These are phyloP conservation scores for Xylaria sp. DNA, from an alignment of 2,329 filamentous ascomycete genomes.

Conservation along the genomic window DNA sequence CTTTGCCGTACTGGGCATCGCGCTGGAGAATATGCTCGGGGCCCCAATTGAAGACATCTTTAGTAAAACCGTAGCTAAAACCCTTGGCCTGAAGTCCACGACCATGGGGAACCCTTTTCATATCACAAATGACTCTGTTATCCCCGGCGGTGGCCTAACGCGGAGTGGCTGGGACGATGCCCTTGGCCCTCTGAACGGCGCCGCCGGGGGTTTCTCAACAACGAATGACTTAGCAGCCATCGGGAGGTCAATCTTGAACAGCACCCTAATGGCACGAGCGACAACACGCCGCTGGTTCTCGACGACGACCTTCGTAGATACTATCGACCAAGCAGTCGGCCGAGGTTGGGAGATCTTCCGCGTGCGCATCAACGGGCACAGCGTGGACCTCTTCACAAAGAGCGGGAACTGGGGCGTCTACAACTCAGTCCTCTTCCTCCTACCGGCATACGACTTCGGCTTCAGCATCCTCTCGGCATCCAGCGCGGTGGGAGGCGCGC, in stretches of 20 bases:
- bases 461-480: conserved; percentile 31
- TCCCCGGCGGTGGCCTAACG: conserved; percentile 20
- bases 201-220: conserved; percentile 29
- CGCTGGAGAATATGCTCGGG: conserved; percentile 25
- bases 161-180: conserved; percentile 20
- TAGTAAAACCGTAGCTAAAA: conserved; percentile 11
- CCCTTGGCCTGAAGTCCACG: conserved; percentile 20
- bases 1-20: conserved; percentile 28
- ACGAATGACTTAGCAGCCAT: conserved; percentile 27
- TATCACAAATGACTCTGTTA: conserved; percentile 26
- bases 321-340: conserved; percentile 25
- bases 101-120: conserved; percentile 20
- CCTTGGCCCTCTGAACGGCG: conserved; percentile 24
- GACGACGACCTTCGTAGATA: conserved; percentile 26
- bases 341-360: conserved; percentile 31
- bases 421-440: conserved; percentile 22
- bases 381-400: conserved; percentile 26
- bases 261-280: conserved; percentile 20
- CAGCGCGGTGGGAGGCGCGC: conserved; percentile 3
- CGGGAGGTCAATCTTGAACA: conserved; percentile 28
- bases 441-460: conserved; percentile 29
- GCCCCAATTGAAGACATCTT: conserved; percentile 23
- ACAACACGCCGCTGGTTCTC: conserved; percentile 30
- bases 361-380: conserved; percentile 24
- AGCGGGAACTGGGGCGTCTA: conserved; percentile 33